Conservation (phyloP, 768 basidiomycete species). For the Mycena chlorophos region DNA sequence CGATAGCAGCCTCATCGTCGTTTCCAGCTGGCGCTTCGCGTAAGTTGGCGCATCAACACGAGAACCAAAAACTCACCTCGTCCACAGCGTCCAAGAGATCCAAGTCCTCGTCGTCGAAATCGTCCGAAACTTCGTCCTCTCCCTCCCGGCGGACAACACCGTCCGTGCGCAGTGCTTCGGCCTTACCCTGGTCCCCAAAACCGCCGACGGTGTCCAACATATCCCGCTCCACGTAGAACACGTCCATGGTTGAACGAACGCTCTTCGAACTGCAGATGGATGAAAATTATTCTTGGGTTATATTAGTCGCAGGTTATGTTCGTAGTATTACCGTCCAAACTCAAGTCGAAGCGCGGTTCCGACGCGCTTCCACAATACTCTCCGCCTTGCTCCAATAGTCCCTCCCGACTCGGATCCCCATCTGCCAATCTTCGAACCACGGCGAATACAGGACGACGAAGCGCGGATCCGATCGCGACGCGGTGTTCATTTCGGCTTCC, state of each 20-base stretch:
- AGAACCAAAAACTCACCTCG: background rate
- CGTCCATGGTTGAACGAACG: background rate
- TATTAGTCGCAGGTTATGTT: background rate
- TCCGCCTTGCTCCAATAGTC: slow-evolving; percentile 2
- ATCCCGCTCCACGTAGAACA: slow-evolving; percentile 7
- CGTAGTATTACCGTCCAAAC: background rate
- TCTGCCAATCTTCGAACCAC: slow-evolving; percentile 1
- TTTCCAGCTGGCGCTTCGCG: slow-evolving; percentile 20
- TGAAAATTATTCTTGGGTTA: background rate
- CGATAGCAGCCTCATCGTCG: background rate
- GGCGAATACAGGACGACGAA: background rate
- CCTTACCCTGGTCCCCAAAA: background rate
- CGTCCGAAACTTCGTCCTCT: slow-evolving; percentile 13
- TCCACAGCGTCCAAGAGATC: slow-evolving; percentile 13
- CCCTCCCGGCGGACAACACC: slow-evolving; percentile 8
- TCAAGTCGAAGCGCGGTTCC: background rate
- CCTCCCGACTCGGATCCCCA: background rate
- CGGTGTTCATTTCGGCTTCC: background rate
- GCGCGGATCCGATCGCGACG: background rate
- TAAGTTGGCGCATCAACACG: background rate
- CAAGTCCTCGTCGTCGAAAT: slow-evolving; percentile 18
- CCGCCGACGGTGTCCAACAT: background rate
- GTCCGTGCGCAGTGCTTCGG: background rate
- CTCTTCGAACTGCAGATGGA: background rate
- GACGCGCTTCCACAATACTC: background rate